Conservation (phyloP, 257 asterid genomes). For the Lycium ferocissimum region DNA sequence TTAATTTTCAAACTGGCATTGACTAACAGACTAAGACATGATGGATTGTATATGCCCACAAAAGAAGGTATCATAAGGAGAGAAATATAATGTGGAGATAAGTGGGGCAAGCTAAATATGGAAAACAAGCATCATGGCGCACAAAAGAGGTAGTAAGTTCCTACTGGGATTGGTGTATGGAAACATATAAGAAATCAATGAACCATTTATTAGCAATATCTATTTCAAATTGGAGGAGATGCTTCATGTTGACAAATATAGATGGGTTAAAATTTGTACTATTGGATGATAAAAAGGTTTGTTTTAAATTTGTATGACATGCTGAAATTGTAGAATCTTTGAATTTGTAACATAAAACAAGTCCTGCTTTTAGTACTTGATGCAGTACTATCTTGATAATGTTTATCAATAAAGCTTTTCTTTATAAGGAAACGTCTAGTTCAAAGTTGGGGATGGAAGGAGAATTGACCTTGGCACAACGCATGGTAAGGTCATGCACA, state of each 20-base stretch:
- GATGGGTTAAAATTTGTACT: background rate
- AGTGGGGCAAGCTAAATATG: conserved; percentile 14
- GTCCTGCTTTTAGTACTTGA: conserved; percentile 17
- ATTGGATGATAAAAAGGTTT: conserved; percentile 12
- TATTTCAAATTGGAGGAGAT: conserved; percentile 10
- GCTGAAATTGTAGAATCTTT: conserved; percentile 17
- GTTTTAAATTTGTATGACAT: conserved; percentile 4
- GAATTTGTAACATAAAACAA: background rate
- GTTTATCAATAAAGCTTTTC: background rate
- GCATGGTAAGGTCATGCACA: background rate
- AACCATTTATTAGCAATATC: background rate
- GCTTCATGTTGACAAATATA: background rate
- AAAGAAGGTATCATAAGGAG: background rate
- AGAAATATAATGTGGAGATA: conserved; percentile 1
- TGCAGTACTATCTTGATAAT: background rate
- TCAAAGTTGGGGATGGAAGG: background rate
- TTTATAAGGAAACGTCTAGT: background rate
- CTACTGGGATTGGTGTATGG: background rate
- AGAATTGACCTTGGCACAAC: conserved; percentile 18
- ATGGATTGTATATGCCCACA: background rate
- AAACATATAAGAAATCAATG: conserved; percentile 20
- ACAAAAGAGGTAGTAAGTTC: conserved; percentile 20
- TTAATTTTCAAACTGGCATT: background rate
- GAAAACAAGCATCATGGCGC: conserved; percentile 6
- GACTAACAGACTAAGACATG: background rate